Percentiles rank a stretch among this genome's conserved stretches.
These are phyloP conservation scores for Cyclanthera cordifolia DNA, from an alignment of 306 rosid genomes.

Conservation along the genomic window DNA sequence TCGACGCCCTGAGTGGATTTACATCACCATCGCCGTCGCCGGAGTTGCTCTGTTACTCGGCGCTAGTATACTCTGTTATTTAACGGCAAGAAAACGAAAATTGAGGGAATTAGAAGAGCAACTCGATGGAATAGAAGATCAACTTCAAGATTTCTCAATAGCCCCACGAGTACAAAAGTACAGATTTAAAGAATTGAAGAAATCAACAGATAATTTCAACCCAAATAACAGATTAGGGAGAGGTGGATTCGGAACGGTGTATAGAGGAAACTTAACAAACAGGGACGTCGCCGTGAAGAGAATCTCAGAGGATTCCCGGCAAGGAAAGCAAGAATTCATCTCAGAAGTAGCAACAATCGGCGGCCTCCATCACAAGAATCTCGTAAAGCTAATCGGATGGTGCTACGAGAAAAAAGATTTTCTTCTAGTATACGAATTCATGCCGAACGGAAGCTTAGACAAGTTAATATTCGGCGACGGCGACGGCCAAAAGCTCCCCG, in stretches of 20 bases:
- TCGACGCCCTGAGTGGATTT: constrained; percentile 28
- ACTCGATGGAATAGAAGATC: constrained; percentile 42
- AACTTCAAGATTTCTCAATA: constrained; percentile 37
- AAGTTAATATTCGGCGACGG: not conserved
- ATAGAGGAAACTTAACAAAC: constrained; percentile 35
- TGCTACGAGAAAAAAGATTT: constrained; percentile 1
- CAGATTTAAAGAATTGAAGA: constrained; percentile 28
- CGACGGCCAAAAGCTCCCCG: not conserved
- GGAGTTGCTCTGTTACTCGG: constrained; percentile 17
- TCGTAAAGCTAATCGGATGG: constrained; percentile 10
- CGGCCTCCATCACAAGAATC: constrained; percentile 10
- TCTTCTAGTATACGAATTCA: constrained; percentile 7
- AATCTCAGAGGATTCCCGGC: constrained; percentile 47
- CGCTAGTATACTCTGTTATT: constrained; percentile 13
- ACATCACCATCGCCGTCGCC: constrained; percentile 17
- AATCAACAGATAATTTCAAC: constrained; percentile 45
- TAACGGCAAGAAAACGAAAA: constrained; percentile 10
- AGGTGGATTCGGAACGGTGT: constrained; percentile 80
- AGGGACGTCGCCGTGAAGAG: constrained; percentile 56
- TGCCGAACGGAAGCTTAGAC: constrained; percentile 9
- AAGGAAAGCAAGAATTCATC: constrained; percentile 27
- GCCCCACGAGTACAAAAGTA: constrained; percentile 36
- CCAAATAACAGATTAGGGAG: constrained; percentile 52
- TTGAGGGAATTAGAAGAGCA: constrained; percentile 25
- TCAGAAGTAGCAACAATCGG: constrained; percentile 4